Evolutionary conservation across 306 rosid species (phyloP), one percentile per base, ranked within the genome.

Genomic region (Acacia crassicarpa): DNA sequence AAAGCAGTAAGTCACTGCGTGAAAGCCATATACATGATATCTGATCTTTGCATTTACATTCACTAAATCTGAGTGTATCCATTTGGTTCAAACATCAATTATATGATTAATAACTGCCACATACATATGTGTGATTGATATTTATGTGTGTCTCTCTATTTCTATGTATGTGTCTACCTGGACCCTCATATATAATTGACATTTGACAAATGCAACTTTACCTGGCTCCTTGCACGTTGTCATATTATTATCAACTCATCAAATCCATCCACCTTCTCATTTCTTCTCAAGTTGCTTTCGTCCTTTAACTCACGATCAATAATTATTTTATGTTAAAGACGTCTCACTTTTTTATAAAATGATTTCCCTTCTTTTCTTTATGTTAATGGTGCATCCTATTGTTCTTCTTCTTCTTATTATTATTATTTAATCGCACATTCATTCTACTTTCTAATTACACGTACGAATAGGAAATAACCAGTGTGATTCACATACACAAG

Each of bases 241-340:
- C 58, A 58, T 15, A 68, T 67, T 33, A 67, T 49, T 33, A 78
- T 67, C 51, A 78, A 38, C 69, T 43, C 43, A 79, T 43, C 67
- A 69, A 53, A 68, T 38, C 63, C 13, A 7, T 58, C 54, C 74
- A 44, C 35, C 75, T n/a, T 43, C 65, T 1, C 78, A 51, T 25
- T 74, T 74, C 78, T 9, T 43, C 49, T 38, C 78, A 74, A 74
- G 78, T 59, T 76, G 53, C 79, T 76, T 76, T 76, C 46, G 13
- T 35, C 51, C 51, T 35, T 51, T 56, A 38, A 43, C 53, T 23
- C 7, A 13, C 30, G 8, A 74, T 20, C 22, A 32, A 63, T 63
- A 4, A 71, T 41, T 23, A 45, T 6, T 7, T 5, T 30, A 15
- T 6, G 76, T 14, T 44, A 72, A 46, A 46, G 76, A 72, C 51